Conservation (phyloP, 2,329 filamentous ascomycete species). For the Trichoderma koningii region DNA sequence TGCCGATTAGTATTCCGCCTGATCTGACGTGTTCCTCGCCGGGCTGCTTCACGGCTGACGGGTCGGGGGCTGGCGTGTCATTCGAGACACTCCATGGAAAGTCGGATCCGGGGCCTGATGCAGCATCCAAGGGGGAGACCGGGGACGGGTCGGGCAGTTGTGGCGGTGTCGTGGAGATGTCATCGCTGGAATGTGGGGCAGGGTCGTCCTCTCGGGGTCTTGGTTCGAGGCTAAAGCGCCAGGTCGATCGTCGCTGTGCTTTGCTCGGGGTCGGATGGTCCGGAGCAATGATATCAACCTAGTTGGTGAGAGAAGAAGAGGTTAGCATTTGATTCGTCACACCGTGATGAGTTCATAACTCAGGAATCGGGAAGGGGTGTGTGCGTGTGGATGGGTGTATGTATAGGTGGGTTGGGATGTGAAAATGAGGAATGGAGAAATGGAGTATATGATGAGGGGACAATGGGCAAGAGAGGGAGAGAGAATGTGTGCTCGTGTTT, state of each 20-base stretch:
- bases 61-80: not conserved
- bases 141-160: conserved; percentile 27
- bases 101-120: conserved; percentile 15
- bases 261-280: conserved; percentile 43
- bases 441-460: conserved; percentile 6
- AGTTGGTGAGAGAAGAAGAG: conserved; percentile 29
- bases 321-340: conserved; percentile 42
- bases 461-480: conserved; percentile 26
- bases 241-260: conserved; percentile 48
- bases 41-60: conserved; percentile 1
- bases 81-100: conserved; percentile 20
- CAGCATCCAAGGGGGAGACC: conserved; percentile 26
- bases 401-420: not conserved
- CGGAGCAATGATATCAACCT: conserved; percentile 43
- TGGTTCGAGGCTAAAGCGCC: conserved; percentile 45
- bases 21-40: conserved; percentile 17
- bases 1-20: conserved; percentile 13
- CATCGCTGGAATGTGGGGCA: conserved; percentile 32
- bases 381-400: not conserved
- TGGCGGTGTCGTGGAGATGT: conserved; percentile 30
- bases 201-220: conserved; percentile 37
- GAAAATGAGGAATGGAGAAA: not conserved
- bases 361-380: conserved; percentile 8
- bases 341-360: conserved; percentile 25
- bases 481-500: conserved; percentile 39